Base-by-base conservation (phyloP, 2,329 filamentous ascomycete genomes). In the Geoglossum cookeanum region DNA sequence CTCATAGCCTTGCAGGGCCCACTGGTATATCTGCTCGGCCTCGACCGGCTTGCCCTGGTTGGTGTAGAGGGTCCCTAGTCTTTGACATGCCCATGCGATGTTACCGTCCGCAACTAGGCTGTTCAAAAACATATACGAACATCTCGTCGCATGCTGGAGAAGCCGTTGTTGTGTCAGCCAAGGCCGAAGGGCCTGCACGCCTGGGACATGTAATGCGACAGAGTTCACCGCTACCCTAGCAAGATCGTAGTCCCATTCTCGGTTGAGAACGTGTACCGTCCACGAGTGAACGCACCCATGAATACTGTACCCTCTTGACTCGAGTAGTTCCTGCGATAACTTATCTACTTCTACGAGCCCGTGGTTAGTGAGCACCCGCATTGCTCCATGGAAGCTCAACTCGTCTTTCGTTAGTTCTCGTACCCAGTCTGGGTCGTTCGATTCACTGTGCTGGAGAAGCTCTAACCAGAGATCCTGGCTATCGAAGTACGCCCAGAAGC, bases 381-480 rank as follows among this genome's bases (percentile, higher is more conserved):
- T 62, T 5, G 60, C 61, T 29, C 60, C 11, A 49, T 67, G 60
- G 55, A 69, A 69, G 15, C 27, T 59, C n/a, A 42, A 42, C 30
- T 63, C 54, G 51, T 60, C 59, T 48, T 62, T 55, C 4, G 61
- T 63, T 9, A 67, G 57, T 30, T 64, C 55, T 6, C 51, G 29
- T 15, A 66, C 58, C 68, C 66, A 67, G 27, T 51, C 13, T 9
- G 60, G 60, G 4, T 48, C 59, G 1, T 60, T 30, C 27, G 48
- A 53, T 35, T 55, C 33, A 22, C 58, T 61, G 49, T 60, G 55
- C 45, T 59, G 49, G 2, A 75, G 59, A n/a, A 75, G 65, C 57
- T 73, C 67, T 60, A 66, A 73, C 72, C 69, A 76, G 3, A 76
- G 59, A 60, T 74, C 71, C 15, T 69, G 63, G 59, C 71, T 70